phyloP scores from a whole-genome alignment of 805 yeast genomes.

The Candida railenensis region DNA sequence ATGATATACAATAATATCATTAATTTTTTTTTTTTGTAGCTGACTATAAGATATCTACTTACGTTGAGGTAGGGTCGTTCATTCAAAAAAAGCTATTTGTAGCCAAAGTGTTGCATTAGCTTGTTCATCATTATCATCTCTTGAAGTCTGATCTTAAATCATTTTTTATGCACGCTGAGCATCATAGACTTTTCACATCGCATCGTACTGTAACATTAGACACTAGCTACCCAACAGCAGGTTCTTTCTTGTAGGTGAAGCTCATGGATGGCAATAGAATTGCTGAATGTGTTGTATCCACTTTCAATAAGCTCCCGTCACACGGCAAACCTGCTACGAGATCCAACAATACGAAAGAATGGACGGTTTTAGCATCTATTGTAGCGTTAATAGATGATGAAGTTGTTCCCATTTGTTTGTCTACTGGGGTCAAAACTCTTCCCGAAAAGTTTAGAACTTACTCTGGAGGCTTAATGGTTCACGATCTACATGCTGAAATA shows the following conservation, averaged over 20 bases:
- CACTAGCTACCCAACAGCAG: no score
- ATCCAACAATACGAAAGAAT: conserved; percentile 68
- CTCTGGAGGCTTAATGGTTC: conserved; percentile 63
- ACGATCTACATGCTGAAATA: conserved; percentile 91
- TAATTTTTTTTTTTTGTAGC: no score
- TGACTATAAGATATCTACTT: no score
- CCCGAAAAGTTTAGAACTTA: conserved; percentile 52
- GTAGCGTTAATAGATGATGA: conserved; percentile 39
- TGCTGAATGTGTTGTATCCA: conserved; percentile 23
- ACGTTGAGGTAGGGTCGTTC: no score
- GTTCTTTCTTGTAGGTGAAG: no score
- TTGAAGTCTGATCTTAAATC: not conserved
- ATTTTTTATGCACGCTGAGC: not conserved
- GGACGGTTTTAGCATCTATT: conserved; percentile 81
- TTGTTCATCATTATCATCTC: no score
- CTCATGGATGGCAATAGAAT: conserved; percentile 14
- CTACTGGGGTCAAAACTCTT: conserved; percentile 82
- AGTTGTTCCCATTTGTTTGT: conserved; percentile 44
- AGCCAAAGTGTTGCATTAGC: no score
- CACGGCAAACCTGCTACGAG: conserved; percentile 59
- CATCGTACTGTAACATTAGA: not conserved
- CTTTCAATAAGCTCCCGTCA: conserved; percentile 27
- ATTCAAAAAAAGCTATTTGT: no score
- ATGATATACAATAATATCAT: no score
- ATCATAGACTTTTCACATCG: not conserved